Base-by-base conservation (phyloP, 768 basidiomycete species). In the Russula foetens region DNA sequence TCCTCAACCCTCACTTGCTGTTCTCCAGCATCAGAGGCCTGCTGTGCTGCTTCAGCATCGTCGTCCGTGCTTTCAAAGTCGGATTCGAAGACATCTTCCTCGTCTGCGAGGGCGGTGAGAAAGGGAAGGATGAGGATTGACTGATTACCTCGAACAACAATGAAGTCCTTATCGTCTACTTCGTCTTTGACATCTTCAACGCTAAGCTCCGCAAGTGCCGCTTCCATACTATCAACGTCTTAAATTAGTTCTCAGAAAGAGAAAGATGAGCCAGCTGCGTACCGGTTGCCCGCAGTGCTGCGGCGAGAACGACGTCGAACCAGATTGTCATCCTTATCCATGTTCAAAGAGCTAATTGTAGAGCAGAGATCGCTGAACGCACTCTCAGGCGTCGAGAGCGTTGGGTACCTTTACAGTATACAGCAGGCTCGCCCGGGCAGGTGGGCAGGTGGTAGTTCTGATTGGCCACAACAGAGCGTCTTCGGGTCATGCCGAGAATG, bases 41-140 rank as follows among this genome's bases (percentile, higher is more conserved):
- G 79, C n/a, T 80, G 78, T 1, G 72, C 77, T 39, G 70, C 54
- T 35, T 62, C 61, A 8, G 60, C 75, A 58, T 79, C 82, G 46
- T 90, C 90, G 59, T 92, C 91, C 0, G 91, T 92, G 64, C 86
- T 89, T 63, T 84, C 88, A 67, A 94, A 93, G 70, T 93, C 91
- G 11, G 87, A 89, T 64, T 80, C 90, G 60, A 91, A 90, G 8
- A 86, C 70, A 67, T 92, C 90, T 65, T 88, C 84, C 70, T 94
- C 91, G 53, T 89, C 91, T 90, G 67, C 49, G 54, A 41, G 53
- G 17, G 39, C 17, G n/a, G 28, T 52, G 9, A 12, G 11, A 28
- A n/a, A 33, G 26, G 39, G 21, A 28, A 23, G 45, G 2, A 45
- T 12, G 9, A 7, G n/a, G 43, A 46, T 45, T 33, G 19, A 7